Evolutionary conservation across 1,284 basidiomycete species (phyloP).

Genomic region (Porphyrellus sp.): DNA sequence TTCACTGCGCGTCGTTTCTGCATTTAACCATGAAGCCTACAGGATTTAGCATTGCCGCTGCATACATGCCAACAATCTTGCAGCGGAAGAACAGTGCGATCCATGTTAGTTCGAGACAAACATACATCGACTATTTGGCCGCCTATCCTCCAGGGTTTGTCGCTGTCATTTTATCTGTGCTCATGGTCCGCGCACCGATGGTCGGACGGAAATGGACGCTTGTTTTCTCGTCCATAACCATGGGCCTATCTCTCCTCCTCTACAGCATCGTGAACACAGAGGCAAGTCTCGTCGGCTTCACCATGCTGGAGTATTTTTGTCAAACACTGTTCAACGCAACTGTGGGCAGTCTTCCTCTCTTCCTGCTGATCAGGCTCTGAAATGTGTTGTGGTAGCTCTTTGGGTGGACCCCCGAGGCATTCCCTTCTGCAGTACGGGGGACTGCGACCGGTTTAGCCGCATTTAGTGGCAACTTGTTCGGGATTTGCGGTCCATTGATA

Average conservation of each 20-base stretch:
- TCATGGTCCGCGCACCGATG: slow-evolving; percentile 17
- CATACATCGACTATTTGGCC: not conserved
- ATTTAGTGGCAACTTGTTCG: slow-evolving; percentile 5
- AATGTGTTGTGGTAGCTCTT: not conserved
- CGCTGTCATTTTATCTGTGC: slow-evolving; percentile 3
- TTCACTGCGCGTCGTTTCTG: not conserved
- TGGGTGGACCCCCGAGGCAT: slow-evolving; percentile 23
- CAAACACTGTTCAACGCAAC: slow-evolving; percentile 15
- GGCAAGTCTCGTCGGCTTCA: slow-evolving; percentile 16
- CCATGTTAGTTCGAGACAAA: not conserved
- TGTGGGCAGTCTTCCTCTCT: too few species aligned
- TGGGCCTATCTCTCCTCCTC: slow-evolving; percentile 12
- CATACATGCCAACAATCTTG: slow-evolving; percentile 17
- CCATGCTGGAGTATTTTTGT: slow-evolving; percentile 15
- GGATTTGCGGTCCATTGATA: slow-evolving; percentile 7
- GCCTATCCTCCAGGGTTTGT: slow-evolving; percentile 7
- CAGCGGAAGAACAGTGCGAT: slow-evolving; percentile 17
- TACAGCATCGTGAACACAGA: slow-evolving; percentile 17
- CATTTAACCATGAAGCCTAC: not conserved
- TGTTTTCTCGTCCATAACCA: slow-evolving; percentile 12
- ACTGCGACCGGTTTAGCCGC: slow-evolving; percentile 14
- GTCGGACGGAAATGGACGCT: slow-evolving; percentile 22
- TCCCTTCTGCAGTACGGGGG: slow-evolving; percentile 16
- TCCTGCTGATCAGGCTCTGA: not conserved
- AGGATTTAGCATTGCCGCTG: slow-evolving; percentile 6